These are phyloP conservation scores for Pythium plurisporium DNA, from an alignment of 352 stramenopile genomes.

Conservation along the genomic window DNA sequence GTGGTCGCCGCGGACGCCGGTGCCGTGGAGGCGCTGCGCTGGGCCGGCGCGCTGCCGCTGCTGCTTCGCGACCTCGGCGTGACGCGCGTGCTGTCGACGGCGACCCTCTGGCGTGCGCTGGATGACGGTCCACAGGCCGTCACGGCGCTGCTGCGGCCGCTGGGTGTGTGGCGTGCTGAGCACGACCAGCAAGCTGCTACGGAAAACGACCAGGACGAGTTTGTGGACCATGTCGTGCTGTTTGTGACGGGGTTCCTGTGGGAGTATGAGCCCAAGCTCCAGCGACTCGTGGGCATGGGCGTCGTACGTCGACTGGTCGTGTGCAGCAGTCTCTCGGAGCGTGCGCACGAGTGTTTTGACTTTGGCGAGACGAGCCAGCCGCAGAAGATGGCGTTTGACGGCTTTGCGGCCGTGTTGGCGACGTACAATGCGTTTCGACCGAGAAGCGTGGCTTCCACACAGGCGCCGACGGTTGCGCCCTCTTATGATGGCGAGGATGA, in stretches of 20 bases:
- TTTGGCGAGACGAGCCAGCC: slow-evolving; percentile 23
- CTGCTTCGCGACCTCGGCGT: slow-evolving; percentile 60
- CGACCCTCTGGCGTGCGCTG: slow-evolving; percentile 29
- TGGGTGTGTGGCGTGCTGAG: neutral
- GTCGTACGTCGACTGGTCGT: slow-evolving; percentile 42
- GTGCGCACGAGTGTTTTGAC: slow-evolving; percentile 65
- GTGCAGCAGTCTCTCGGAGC: slow-evolving; percentile 63
- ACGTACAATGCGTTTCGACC: slow-evolving; percentile 13
- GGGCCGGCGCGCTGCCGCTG: slow-evolving; percentile 57
- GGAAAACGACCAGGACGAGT: slow-evolving; percentile 9
- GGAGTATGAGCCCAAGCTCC: slow-evolving; percentile 44
- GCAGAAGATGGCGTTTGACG: slow-evolving; percentile 45
- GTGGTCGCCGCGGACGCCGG: slow-evolving; percentile 50
- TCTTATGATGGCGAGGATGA: slow-evolving; percentile 28
- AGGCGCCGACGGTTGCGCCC: neutral
- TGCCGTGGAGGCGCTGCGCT: slow-evolving; percentile 59
- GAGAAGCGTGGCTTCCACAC: neutral
- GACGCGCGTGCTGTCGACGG: slow-evolving; percentile 37
- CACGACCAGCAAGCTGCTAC: slow-evolving; percentile 5
- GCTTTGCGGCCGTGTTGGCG: slow-evolving; percentile 31
- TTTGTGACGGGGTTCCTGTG: slow-evolving; percentile 57
- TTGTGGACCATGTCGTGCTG: slow-evolving; percentile 43
- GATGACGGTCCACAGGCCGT: slow-evolving; percentile 15
- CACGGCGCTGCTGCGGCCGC: neutral
- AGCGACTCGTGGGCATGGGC: slow-evolving; percentile 32